Base-by-base conservation (phyloP, 257 asterid species). In the Voacanga thouarsii region DNA sequence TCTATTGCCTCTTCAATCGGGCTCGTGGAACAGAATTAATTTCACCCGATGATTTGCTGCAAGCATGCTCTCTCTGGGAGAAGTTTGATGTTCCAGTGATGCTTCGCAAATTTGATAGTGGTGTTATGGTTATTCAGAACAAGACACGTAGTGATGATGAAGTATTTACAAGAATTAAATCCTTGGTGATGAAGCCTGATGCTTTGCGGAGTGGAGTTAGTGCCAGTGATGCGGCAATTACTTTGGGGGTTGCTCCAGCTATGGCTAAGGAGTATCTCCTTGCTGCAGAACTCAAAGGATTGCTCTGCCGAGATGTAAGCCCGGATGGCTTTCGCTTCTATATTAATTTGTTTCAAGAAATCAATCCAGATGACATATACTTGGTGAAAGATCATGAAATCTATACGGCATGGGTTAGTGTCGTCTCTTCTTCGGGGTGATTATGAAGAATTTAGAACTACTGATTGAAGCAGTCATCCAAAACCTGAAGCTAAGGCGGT, bases 11-110 rank as follows among this genome's bases (percentile, higher is more conserved):
- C 69, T 96, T 96, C 88, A 96, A 96, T 84, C 96, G 98, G 72
- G 99, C 99, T 77, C 96, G 99, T 78, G 99, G 99, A 81, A 96
- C 99, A 91, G 99, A 93, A 89, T 80, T 95, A 86, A 95, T 95
- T 75, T 95, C 99, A 33, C 99, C 99, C 19, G 99, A 95, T 57
- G 98, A 95, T 92, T 89, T 95, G 88, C 88, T 90, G 78, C 98
- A 86, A 87, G 98, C 98, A 23, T 95, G 98, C 80, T 88, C 92
- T 81, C 94, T 95, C 41, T 95, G 98, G 99, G 98, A 90, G 86
- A 95, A 95, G 86, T 85, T 93, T 85, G 97, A 93, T 76, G 96
- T 89, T 79, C 89, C 97, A 23, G 91, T 95, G 80, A 91, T 88
- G 92, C 98, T 93, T 80, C 92, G 99, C 79, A 95, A 89, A 81